Evolutionary conservation across 495 filamentous ascomycete species (phyloP), one percentile per base, ranked within the genome.

Genomic region (Trichoderma parareesei): DNA sequence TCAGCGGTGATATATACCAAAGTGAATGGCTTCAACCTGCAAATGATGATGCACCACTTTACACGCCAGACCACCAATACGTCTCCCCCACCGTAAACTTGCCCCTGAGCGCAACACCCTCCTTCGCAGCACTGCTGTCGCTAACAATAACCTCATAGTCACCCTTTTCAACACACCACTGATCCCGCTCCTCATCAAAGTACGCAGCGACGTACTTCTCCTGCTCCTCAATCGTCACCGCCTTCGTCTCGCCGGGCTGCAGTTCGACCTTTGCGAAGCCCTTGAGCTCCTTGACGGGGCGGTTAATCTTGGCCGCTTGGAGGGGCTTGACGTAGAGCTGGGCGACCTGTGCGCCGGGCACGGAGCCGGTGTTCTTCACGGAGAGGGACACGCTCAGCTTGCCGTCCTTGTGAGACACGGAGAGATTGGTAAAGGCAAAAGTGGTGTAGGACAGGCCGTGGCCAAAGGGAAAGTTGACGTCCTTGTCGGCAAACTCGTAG

Each of bases 391-490:
- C 75, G 5, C 79, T 80, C 0, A 87, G 62, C 64, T 69, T 69
- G n/a, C 67, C 71, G 18, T 66, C 69, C 48, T 71, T 65, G 4
- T 71, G 66, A 1, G 72, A 73, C 43, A 84, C 69, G 9, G 67
- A 66, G 44, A 88, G 73, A 61, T 84, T 74, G 0, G 79, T 80
- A 66, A 88, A 85, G 16, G 69, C 59, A 72, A 92, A 92, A 9
- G 77, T 84, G 0, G 89, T 88, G 73, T 90, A 92, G 16, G 85
- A 88, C 6, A 92, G 77, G 40, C 90, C 89, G 71, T 88, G 84
- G 40, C 90, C 89, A 74, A 93, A 93, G 53, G 85, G 78, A 71
- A 90, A 92, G 18, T 88, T 77, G 0, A 87, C 82, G 8, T 77
- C 74, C n/a, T 84, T 76, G 27, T 86, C 74, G 33, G 78, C 76